Evolutionary conservation across 1,139 yeast species (phyloP).

Genomic region (Nadsonia commutata): DNA sequence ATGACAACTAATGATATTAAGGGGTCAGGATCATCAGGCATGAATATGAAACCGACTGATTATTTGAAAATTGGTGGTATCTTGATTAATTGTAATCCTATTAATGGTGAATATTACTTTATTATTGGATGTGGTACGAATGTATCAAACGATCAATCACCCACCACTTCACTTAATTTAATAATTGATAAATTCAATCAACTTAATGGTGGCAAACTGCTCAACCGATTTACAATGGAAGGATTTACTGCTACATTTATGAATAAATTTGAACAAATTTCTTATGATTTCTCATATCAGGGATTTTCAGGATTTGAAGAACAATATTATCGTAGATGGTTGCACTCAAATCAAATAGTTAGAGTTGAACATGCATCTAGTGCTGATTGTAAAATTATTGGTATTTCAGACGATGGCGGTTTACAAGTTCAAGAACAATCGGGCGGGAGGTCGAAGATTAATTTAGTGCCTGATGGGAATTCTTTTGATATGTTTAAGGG

Average conservation of each 20-base stretch:
- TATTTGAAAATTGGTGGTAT: constrained; percentile 77
- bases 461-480: constrained; percentile 93
- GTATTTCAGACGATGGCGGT: constrained; percentile 77
- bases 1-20: constrained; percentile 8
- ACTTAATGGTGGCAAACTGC: constrained; percentile 31
- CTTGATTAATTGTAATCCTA: constrained; percentile 61
- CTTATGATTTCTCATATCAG: constrained; percentile 38
- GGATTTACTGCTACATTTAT: constrained; percentile 54
- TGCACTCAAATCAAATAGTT: constrained; percentile 61
- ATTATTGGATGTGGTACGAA: constrained; percentile 82
- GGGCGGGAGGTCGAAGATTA: constrained; percentile 34
- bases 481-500: constrained; percentile 94
- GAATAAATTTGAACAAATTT: constrained; percentile 47
- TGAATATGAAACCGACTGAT: constrained; percentile 19
- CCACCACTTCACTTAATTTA: constrained; percentile 74
- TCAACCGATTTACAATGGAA: constrained; percentile 41
- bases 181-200: constrained; percentile 44
- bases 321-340: constrained; percentile 71
- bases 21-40: constrained; percentile 23
- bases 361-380: constrained; percentile 31
- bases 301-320: constrained; percentile 64
- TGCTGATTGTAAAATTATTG: constrained; percentile 50
- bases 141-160: constrained; percentile 60
- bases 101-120: constrained; percentile 38
- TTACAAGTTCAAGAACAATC: constrained; percentile 59